Evolutionary conservation across 179 eudicot genomes (phyloP), one percentile per base, ranked within the genome.

Genomic region (Silene vulgaris): DNA sequence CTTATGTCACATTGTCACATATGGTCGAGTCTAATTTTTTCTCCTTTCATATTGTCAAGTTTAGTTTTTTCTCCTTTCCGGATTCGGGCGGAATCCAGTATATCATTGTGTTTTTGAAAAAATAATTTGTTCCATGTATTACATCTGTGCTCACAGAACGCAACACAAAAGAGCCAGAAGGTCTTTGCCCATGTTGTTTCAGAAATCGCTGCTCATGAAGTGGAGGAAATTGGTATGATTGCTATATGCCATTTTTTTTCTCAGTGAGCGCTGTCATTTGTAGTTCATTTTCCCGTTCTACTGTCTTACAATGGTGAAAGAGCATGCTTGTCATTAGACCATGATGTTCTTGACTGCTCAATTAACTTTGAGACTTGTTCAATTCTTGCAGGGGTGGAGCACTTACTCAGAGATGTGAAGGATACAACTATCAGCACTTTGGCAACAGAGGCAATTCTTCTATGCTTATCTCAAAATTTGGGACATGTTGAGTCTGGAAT

Each of bases 131-230:
- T n/a, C 62, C 16, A 19, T 3, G 12, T 52, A 48, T 32, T 12
- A 19, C 79, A 29, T 60, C 14, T 14, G 57, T 73, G 64, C 48
- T 81, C 83, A 65, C 90, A 93, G 97, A 92, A 91, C 85, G 97
- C 98, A 3, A 94, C 98, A 76, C 92, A 94, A 78, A 94, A 94
- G 86, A 92, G 97, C 85, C 92, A 94, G 85, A 94, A 92, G 84
- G 96, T 92, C 8, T 94, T 94, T 77, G 97, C 89, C 11, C 98
- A 94, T 32, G 92, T 88, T 79, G 90, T 90, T 67, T 93, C 98
- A 0, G 98, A 93, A 89, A 93, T 93, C 69, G 97, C 96, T 61
- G 98, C 98, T 16, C 97, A 93, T 82, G 97, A 94, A 82, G 97
- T 94, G 65, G 98, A 94, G 84, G 98, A 94, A 84, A 94, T 94